phyloP scores from a whole-genome alignment of 2,329 filamentous ascomycete species.

The Cytospora piceicola region DNA sequence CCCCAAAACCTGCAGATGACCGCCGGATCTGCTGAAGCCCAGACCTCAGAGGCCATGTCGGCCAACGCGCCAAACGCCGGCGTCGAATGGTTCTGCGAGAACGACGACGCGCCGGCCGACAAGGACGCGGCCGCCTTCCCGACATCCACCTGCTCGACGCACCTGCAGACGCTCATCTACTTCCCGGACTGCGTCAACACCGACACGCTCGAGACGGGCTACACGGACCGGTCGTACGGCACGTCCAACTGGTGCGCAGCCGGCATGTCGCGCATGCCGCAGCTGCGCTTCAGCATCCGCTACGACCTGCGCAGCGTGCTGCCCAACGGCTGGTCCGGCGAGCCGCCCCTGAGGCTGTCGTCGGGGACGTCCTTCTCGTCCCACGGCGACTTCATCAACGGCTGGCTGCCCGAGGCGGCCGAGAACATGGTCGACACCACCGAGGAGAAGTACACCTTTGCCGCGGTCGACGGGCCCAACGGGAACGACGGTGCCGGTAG shows the following conservation, averaged over 20 bases:
- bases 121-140: conserved; percentile 73
- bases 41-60: conserved; percentile 42
- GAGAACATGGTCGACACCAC: conserved; percentile 44
- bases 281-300: conserved; percentile 49
- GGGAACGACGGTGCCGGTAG: conserved; percentile 40
- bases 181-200: conserved; percentile 47
- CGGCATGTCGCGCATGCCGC: conserved; percentile 47
- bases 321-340: conserved; percentile 46
- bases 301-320: conserved; percentile 47
- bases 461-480: conserved; percentile 41
- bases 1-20: conserved; percentile 38
- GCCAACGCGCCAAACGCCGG: conserved; percentile 32
- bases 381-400: conserved; percentile 53
- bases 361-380: conserved; percentile 44
- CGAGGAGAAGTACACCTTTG: conserved; percentile 29
- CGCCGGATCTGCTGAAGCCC: conserved; percentile 45
- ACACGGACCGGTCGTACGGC: conserved; percentile 37
- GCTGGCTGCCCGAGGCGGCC: conserved; percentile 47
- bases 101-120: conserved; percentile 49
- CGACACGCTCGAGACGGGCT: conserved; percentile 35
- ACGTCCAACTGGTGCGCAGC: conserved; percentile 44
- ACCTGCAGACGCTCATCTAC: conserved; percentile 61
- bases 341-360: conserved; percentile 45
- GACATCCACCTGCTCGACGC: conserved; percentile 69
- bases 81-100: conserved; percentile 35